Evolutionary conservation across 108 stramenopile genomes (phyloP).

Genomic region (Cyclotella atomus): DNA sequence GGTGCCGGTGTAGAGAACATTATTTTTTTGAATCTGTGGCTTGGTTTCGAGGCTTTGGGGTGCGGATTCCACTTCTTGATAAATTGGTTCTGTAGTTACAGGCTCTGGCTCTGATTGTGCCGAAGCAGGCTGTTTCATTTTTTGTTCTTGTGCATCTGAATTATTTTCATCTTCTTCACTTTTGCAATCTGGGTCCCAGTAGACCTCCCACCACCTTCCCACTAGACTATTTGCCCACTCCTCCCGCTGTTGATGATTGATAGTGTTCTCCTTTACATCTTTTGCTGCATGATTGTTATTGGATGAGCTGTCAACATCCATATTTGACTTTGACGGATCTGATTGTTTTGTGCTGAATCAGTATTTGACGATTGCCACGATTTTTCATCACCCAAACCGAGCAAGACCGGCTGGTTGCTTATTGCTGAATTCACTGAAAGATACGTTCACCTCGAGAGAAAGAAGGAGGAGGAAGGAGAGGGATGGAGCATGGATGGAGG

Average conservation of each 20-base stretch:
- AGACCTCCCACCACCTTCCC: conserved; percentile 84
- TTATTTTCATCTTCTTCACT: conserved; percentile 17
- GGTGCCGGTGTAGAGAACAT: conserved; percentile 22
- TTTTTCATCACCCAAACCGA: no score
- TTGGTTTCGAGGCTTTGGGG: not conserved
- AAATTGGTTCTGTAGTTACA: conserved; percentile 1
- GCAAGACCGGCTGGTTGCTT: no score
- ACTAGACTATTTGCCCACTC: conserved; percentile 72
- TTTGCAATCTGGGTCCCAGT: conserved; percentile 55
- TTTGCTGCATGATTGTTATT: not conserved
- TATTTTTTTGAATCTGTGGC: conserved; percentile 8
- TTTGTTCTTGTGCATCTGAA: not conserved
- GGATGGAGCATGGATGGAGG: no score
- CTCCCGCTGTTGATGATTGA: conserved; percentile 10
- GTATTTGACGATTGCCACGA: no score
- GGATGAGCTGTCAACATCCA: no score
- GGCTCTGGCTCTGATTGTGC: not conserved
- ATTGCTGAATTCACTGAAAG: no score
- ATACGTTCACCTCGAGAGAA: no score
- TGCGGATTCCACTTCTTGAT: not conserved
- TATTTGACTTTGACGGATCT: no score
- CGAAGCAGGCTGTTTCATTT: not conserved
- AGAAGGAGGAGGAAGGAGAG: no score
- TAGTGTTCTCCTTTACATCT: not conserved
- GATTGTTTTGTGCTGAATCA: no score